Base-by-base conservation (phyloP, 768 basidiomycete genomes). In the Suillus paluster region DNA sequence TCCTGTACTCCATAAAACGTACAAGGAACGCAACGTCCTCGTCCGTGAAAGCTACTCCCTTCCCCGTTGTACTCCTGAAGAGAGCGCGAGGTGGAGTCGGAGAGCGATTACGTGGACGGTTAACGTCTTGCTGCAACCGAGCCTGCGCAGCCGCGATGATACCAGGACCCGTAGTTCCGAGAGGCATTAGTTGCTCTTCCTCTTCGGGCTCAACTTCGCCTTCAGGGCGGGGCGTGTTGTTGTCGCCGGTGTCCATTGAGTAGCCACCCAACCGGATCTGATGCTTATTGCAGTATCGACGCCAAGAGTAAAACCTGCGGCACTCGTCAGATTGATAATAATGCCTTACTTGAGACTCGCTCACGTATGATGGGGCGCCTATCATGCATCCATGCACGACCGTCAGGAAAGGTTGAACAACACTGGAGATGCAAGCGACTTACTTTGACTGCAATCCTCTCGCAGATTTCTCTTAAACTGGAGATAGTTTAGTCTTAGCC, bases 351-450 rank as follows among this genome's bases (percentile, higher is more conserved):
- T 11, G 15, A 42, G 19, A 30, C 15, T 7, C 44, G 64, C 86
- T 68, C 78, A 92, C 90, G 93, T 94, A 75, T 95, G 93, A 74
- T 95, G 93, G 19, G 93, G 92, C 30, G 93, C 92, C 89, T 92
- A 66, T 44, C 17, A 64, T 57, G 11, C 30, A 30, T 10, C 46
- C 17, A 64, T 57, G 11, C 30, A 30, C 10, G 50, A 49, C n/a
- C 19, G 23, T 70, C 17, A 66, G 60, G 17, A 33, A 59, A 42
- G 46, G 2, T 56, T 27, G 44, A 34, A 27, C 49, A 52, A 60
- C 39, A 54, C 21, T 36, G 21, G 12, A 42, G 25, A 39, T 49
- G 12, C 5, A 49, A 17, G 49, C 17, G 5, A 70, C 79, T 36
- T 60, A 88, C 90, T 82, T 93, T 94, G 61, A 94, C 83, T 14